Base-by-base conservation (phyloP, 2,329 filamentous ascomycete genomes). In the Aspergillus quadricinctus region DNA sequence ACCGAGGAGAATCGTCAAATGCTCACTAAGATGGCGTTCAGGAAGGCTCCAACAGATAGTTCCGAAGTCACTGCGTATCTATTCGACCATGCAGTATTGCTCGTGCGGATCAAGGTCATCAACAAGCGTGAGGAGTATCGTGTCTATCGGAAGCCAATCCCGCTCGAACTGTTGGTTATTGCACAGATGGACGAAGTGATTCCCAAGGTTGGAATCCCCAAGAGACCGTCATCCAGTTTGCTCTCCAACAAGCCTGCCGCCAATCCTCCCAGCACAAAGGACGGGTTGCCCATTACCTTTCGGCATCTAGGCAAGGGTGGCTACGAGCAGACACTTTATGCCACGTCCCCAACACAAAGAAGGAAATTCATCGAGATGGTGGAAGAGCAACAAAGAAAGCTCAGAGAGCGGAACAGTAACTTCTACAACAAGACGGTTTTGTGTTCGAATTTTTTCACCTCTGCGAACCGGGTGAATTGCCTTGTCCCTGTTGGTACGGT, bases 361-460 rank as follows among this genome's bases (percentile, higher is more conserved):
- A 90, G 93, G 72, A 99, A 97, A 75, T 99, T 94, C 88, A 91
- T 99, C 71, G 92, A 99, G 76, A 88, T 90, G 68, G 97, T 99
- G 66, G 91, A 96, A 68, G 83, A 86, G 50, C 92, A 96, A 63
- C 95, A 99, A 73, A 86, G 90, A 66, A 89, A 89, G 60, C 81
- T 99, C 56, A 85, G 92, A 62, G 88, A 92, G 64, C 78, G 85
- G 48, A 79, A 78, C 57, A 88, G 85, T 74, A 88, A 87, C 65
- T 87, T 88, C 68, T 88, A 86, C 69, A 86, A 83, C 37, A 86
- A 87, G 75, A 83, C 82, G 1, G 81, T 86, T 53, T 75, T 88
- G 28, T 91, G 91, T 58, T 91, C 94, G 57, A 88, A 92, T 65
- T 97, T 96, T 81, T 95, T 97, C 78, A 93, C 90, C 66, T 84